Conservation (phyloP, 139 green algal species). For the Tetradesmus obliquus region DNA sequence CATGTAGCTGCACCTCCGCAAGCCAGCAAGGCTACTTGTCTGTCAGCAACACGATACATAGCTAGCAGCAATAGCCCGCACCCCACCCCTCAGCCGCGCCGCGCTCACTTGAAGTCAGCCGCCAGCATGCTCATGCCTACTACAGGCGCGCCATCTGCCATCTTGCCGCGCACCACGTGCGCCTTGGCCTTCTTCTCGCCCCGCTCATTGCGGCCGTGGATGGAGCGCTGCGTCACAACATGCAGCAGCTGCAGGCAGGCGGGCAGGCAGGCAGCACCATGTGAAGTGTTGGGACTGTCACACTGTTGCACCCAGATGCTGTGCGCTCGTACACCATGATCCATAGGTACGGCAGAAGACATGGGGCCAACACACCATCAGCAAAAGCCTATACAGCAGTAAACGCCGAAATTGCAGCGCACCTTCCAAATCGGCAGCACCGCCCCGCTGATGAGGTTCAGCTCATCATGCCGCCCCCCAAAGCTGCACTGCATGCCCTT, state of each 20-base stretch:
- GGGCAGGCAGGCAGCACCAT: background rate
- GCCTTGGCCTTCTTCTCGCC: slow-evolving; percentile 20
- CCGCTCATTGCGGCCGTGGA: slow-evolving; percentile 27
- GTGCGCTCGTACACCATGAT: too few species aligned
- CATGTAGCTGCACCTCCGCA: too few species aligned
- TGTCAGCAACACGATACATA: too few species aligned
- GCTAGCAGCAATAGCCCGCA: too few species aligned
- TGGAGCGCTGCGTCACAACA: slow-evolving; percentile 15
- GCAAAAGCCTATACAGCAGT: background rate
- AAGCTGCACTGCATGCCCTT: background rate
- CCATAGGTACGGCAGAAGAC: too few species aligned
- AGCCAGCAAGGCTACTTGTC: too few species aligned
- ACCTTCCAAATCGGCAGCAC: slow-evolving; percentile 49
- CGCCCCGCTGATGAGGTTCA: slow-evolving; percentile 39
- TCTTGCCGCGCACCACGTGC: slow-evolving; percentile 19
- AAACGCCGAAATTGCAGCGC: background rate
- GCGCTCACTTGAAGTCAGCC: slow-evolving; percentile 17
- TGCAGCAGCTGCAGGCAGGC: slow-evolving; percentile 29
- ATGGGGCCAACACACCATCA: background rate
- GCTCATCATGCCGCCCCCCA: slow-evolving; percentile 1
- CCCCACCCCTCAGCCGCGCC: too few species aligned
- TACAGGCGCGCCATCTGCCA: slow-evolving; percentile 14
- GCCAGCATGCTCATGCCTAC: slow-evolving; percentile 32
- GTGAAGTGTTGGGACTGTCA: too few species aligned
- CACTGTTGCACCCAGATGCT: too few species aligned